phyloP scores from a whole-genome alignment of 225 moss, liverwort and hornwort species.

The Ulota crispa region DNA sequence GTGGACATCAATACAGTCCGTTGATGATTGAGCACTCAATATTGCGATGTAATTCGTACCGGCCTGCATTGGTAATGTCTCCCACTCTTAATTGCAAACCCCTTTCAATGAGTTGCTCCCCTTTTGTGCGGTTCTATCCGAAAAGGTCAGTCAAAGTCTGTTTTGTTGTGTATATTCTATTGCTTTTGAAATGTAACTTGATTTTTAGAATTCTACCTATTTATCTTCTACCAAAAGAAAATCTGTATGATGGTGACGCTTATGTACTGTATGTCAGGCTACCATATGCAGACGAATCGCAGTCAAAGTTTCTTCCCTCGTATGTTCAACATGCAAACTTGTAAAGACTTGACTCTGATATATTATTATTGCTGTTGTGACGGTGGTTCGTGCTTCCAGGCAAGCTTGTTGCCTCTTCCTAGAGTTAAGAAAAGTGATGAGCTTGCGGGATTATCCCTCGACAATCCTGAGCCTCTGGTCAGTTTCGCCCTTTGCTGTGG shows the following conservation, averaged over 20 bases:
- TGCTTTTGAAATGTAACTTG: neutral
- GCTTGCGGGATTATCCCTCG: slow-evolving; percentile 60
- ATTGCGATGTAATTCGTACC: slow-evolving; percentile 76
- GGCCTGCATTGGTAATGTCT: slow-evolving; percentile 77
- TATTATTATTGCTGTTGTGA: slow-evolving; percentile 44
- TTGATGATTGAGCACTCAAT: slow-evolving; percentile 86
- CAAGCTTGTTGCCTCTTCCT: slow-evolving; percentile 79
- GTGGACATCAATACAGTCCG: slow-evolving; percentile 70
- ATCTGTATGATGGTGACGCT: slow-evolving; percentile 17
- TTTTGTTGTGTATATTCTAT: neutral
- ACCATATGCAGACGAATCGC: slow-evolving; percentile 23
- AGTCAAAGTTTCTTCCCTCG: slow-evolving; percentile 25
- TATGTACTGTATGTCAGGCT: slow-evolving; percentile 31
- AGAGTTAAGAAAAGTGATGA: slow-evolving; percentile 72
- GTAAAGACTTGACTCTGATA: slow-evolving; percentile 44
- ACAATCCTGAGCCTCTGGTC: slow-evolving; percentile 82
- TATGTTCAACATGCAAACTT: slow-evolving; percentile 24
- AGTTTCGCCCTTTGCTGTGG: slow-evolving; percentile 96
- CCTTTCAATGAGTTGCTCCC: neutral
- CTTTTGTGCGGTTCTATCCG: neutral
- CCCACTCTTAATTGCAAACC: neutral
- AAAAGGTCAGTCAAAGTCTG: neutral
- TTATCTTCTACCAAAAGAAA: neutral
- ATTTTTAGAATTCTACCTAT: neutral
- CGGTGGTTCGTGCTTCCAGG: slow-evolving; percentile 59